Conservation (phyloP, 768 basidiomycete species). For the Calocybe indica region DNA sequence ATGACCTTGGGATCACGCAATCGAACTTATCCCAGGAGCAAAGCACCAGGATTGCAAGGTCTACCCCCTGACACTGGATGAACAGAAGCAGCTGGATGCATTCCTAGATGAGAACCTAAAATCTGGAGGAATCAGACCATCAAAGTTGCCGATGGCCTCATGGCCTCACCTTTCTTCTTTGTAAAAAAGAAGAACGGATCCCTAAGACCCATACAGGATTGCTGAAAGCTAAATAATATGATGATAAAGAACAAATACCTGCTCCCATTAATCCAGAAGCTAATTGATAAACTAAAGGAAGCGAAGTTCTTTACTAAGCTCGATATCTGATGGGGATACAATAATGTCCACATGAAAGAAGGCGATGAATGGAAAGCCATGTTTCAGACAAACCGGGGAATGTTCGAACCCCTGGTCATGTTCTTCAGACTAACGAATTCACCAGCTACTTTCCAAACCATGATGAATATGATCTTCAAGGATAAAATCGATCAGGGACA, state of each 20-base stretch:
- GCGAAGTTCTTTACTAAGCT: conserved; percentile 25
- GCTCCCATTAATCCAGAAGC: conserved; percentile 20
- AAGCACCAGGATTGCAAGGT: conserved; percentile 22
- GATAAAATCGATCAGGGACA: too few species aligned
- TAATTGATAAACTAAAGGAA: conserved; percentile 17
- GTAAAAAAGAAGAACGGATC: conserved; percentile 16
- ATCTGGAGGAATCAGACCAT: conserved; percentile 13
- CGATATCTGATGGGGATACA: conserved; percentile 33
- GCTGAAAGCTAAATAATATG: conserved; percentile 21
- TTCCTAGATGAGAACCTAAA: conserved; percentile 21
- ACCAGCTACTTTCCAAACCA: too few species aligned
- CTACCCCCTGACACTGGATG: conserved; percentile 24
- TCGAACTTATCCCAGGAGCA: conserved; percentile 23
- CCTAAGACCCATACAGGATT: conserved; percentile 22
- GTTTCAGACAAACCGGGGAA: conserved; percentile 26
- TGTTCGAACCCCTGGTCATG: conserved; percentile 32
- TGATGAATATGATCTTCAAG: too few species aligned
- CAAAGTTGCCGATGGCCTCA: conserved; percentile 16
- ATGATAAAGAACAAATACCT: conserved; percentile 25
- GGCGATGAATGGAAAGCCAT: conserved; percentile 36
- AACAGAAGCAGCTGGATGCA: conserved; percentile 19
- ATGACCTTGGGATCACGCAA: conserved; percentile 27
- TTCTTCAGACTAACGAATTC: conserved; percentile 29
- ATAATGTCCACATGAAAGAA: conserved; percentile 26
- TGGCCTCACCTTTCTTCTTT: conserved; percentile 17